Evolutionary conservation across 2,329 filamentous ascomycete species (phyloP), one percentile per base, ranked within the genome.

Genomic region (Diaporthe sp.): DNA sequence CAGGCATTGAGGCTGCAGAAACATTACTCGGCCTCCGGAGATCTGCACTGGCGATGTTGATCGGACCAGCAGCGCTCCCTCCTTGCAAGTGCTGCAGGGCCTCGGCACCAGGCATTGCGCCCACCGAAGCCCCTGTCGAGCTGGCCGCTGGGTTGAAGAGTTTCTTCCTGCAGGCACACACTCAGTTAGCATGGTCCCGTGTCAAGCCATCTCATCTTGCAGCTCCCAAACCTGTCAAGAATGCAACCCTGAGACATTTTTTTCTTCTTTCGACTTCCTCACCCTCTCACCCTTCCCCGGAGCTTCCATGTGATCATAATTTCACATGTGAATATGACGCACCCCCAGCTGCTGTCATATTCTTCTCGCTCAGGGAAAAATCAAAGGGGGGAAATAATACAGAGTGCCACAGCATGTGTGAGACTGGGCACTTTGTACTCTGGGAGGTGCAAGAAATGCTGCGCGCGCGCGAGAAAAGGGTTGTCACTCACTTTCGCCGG

Each of bases 401-500:
- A 25, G 20, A n/a, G 44, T 68, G 22, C 22, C 44, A 68, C 61
- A 65, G 61, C 61, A 20, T 13, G 28, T 49, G 42, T 28, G 20
- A 12, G 72, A 55, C 31, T 55, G 68, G 20, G 49, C 57, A 70
- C 58, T 58, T 37, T 39, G 44, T 28, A 28, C 20, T 28, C 39
- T 34, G 53, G 31, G 37, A 63, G 44, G 44, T 51, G 49, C 31
- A 60, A 53, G 17, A 53, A 47, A n/a, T 63, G 55, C 20, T 61
- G 71, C 28, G 70, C 67, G 39, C 10, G 53, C 10, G 53, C 31
- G 28, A 10, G 25, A 42, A 47, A 72, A 47, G 71, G n/a, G 28
- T 10, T 47, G 53, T 77, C 74, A 92, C 93, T 91, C 85, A 95
- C 93, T 94, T 95, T 89, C 95, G 93, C 81, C 95, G 92, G 80